phyloP scores from a whole-genome alignment of 176 grass and related monocot genomes.

The Neostapfia colusana region DNA sequence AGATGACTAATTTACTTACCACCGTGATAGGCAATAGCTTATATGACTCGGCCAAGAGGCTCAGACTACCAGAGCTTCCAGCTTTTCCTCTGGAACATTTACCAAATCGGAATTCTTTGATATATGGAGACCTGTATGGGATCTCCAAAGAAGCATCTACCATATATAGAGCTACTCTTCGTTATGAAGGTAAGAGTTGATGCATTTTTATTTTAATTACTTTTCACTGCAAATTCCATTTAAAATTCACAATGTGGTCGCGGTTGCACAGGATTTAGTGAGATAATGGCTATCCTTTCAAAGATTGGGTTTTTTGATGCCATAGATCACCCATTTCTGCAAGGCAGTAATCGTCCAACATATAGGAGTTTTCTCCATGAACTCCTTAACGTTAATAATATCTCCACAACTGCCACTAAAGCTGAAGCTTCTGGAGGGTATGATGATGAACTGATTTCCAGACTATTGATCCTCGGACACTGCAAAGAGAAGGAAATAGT shows the following conservation, averaged over 20 bases:
- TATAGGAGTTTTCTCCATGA: constrained; percentile 59
- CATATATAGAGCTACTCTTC: constrained; percentile 88
- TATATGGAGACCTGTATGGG: constrained; percentile 85
- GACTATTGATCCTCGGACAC: constrained; percentile 51
- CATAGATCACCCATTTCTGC: constrained; percentile 59
- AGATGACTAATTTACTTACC: constrained; percentile 19
- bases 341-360: constrained; percentile 49
- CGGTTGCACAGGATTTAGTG: constrained; percentile 72
- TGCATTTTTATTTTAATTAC: neutral
- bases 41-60: constrained; percentile 68
- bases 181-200: constrained; percentile 70
- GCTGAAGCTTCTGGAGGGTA: constrained; percentile 35
- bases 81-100: constrained; percentile 92
- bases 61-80: constrained; percentile 68
- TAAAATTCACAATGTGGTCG: constrained; percentile 15
- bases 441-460: constrained; percentile 65
- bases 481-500: constrained; percentile 72
- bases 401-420: constrained; percentile 17
- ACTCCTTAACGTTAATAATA: constrained; percentile 49
- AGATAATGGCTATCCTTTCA: constrained; percentile 70
- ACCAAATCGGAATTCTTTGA: constrained; percentile 90
- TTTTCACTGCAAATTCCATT: constrained; percentile 20
- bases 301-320: constrained; percentile 73
- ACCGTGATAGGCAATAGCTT: constrained; percentile 58
- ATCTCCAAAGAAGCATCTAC: constrained; percentile 85